These are phyloP conservation scores for Panicum virgatum DNA, from an alignment of 202 grass and related monocot genomes.

Conservation along the genomic window DNA sequence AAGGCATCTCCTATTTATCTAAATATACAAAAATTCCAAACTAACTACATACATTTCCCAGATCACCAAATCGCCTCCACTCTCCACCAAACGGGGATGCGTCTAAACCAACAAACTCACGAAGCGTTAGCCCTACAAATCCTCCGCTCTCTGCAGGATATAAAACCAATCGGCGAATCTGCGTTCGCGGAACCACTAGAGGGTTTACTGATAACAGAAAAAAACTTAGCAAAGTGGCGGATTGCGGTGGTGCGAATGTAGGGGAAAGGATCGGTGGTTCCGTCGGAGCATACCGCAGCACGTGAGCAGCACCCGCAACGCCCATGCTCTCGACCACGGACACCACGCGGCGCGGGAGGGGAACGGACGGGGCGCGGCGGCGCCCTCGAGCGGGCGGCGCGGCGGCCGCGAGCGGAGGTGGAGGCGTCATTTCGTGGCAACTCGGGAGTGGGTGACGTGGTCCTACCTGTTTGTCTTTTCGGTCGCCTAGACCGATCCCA, in stretches of 20 bases:
- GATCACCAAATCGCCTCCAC: background rate
- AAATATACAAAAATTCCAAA: background rate
- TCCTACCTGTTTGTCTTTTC: background rate
- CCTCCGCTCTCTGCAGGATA: background rate
- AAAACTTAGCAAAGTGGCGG: background rate
- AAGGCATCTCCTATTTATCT: background rate
- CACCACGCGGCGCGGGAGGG: background rate
- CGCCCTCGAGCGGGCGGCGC: background rate
- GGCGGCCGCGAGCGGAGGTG: background rate
- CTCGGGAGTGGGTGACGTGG: background rate
- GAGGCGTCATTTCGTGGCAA: background rate
- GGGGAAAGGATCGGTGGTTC: background rate
- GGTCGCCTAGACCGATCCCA: background rate
- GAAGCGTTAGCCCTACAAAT: background rate
- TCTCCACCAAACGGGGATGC: background rate
- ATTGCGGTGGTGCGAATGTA: background rate
- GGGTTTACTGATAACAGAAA: background rate
- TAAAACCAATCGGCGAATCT: background rate
- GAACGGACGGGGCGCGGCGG: background rate
- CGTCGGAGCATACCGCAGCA: constrained; percentile 1
- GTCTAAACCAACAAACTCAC: background rate
- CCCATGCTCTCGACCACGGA: background rate
- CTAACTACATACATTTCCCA: background rate
- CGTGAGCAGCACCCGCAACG: background rate
- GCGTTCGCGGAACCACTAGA: background rate